phyloP scores from a whole-genome alignment of 257 asterid species.

The Solanum bukasovii region DNA sequence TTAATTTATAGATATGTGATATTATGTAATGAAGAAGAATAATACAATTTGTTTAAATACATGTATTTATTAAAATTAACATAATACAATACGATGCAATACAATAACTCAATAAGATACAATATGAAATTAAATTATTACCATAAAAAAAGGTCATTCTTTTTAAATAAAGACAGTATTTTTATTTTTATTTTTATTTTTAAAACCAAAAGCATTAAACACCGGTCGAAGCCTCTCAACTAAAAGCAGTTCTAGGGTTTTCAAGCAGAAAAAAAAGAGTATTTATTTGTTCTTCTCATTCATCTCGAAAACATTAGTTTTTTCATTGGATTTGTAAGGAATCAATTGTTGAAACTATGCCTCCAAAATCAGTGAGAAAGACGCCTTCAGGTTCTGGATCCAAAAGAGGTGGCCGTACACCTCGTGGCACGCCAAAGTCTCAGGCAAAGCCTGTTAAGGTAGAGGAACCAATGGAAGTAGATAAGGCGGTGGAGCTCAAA shows the following conservation, averaged over 20 bases:
- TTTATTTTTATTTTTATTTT: too few species aligned
- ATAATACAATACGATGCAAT: too few species aligned
- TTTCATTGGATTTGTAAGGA: neutral
- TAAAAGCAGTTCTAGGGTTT: neutral
- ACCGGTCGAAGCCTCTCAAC: neutral
- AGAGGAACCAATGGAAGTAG: slow-evolving; percentile 19
- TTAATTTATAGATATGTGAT: neutral
- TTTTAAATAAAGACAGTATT: neutral
- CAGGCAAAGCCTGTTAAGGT: slow-evolving; percentile 17
- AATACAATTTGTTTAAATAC: too few species aligned
- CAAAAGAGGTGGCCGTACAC: slow-evolving; percentile 51
- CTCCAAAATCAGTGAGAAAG: slow-evolving; percentile 57
- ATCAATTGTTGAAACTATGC: slow-evolving; percentile 29
- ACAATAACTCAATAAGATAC: neutral
- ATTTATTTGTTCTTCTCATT: neutral
- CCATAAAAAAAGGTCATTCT: neutral
- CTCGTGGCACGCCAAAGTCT: slow-evolving; percentile 15
- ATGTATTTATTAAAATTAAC: neutral
- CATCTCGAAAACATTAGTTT: neutral
- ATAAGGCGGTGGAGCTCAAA: neutral
- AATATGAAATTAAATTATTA: neutral
- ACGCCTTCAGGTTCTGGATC: slow-evolving; percentile 69
- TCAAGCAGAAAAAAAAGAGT: neutral
- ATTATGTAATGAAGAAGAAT: neutral
- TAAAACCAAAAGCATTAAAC: neutral